These are phyloP conservation scores for Blastobotrys parvus DNA, from an alignment of 805 yeast genomes.

Conservation along the genomic window DNA sequence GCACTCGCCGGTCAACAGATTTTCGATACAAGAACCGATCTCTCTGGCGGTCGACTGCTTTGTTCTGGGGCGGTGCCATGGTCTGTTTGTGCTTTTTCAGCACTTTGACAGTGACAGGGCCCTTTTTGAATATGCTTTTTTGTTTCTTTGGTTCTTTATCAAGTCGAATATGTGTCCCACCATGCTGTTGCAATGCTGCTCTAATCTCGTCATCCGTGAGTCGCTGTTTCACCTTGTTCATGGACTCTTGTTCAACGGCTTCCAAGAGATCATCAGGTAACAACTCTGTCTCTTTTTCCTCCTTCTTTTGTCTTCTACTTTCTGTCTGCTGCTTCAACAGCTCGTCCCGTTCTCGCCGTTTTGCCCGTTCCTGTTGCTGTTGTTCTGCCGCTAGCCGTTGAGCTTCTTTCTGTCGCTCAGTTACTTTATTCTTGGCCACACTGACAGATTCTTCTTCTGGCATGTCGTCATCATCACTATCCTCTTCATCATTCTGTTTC, in stretches of 20 bases:
- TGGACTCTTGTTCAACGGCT: slow-evolving; percentile 9
- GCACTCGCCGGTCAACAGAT: slow-evolving; percentile 2
- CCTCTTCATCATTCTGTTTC: neutral
- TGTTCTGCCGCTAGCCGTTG: slow-evolving; percentile 9
- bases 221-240: slow-evolving; percentile 1
- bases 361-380: slow-evolving; percentile 15
- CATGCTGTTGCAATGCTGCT: neutral
- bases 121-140: slow-evolving; percentile 15
- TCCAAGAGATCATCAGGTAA: slow-evolving; percentile 21
- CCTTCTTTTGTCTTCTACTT: slow-evolving; percentile 8
- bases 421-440: slow-evolving; percentile 13
- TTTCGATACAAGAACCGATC: slow-evolving; percentile 19
- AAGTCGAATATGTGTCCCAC: neutral
- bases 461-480: slow-evolving; percentile 25
- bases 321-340: slow-evolving; percentile 19
- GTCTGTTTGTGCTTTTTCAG: slow-evolving; percentile 12
- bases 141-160: neutral
- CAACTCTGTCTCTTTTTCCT: slow-evolving; percentile 1
- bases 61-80: slow-evolving; percentile 23
- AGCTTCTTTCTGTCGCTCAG: slow-evolving; percentile 8
- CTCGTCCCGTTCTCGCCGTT: slow-evolving; percentile 23
- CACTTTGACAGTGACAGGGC: slow-evolving; percentile 23
- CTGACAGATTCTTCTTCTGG: slow-evolving; percentile 28
- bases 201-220: neutral
- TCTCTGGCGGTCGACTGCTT: slow-evolving; percentile 10